phyloP scores from a whole-genome alignment of 306 rosid species.

The Malus fusca region DNA sequence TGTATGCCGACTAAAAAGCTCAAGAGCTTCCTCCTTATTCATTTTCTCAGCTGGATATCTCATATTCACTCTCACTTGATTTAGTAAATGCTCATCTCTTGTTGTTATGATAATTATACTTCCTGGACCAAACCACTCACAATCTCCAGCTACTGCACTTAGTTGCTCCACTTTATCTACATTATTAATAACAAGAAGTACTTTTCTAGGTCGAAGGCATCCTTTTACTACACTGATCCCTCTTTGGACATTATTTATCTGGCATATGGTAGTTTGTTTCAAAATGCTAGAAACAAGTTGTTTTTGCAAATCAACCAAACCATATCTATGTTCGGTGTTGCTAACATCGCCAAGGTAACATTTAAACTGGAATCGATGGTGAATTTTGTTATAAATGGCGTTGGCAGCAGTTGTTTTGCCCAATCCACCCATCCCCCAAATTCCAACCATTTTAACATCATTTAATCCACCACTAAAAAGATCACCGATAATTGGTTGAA shows the following conservation, averaged over 20 bases:
- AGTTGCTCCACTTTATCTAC: neutral
- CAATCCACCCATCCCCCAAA: conserved; percentile 22
- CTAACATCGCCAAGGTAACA: conserved; percentile 7
- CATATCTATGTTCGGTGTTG: neutral
- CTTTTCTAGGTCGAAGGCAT: neutral
- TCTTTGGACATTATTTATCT: neutral
- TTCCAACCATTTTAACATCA: neutral
- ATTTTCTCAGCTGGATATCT: neutral
- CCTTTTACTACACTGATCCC: neutral
- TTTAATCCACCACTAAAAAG: neutral
- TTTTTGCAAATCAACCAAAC: conserved; percentile 3
- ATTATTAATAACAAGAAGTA: conserved; percentile 12
- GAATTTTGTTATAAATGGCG: conserved; percentile 11
- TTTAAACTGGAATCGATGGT: neutral
- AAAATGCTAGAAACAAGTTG: conserved; percentile 10
- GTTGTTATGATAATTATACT: conserved; percentile 25
- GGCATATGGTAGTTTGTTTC: neutral
- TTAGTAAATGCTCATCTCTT: conserved; percentile 4
- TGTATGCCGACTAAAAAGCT: conserved; percentile 27
- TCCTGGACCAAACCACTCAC: conserved; percentile 9
- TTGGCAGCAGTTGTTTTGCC: conserved; percentile 24
- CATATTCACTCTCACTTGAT: neutral
- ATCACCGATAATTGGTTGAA: neutral
- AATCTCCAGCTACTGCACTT: neutral
- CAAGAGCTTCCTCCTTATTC: conserved; percentile 1